Evolutionary conservation across 2,329 filamentous ascomycete genomes (phyloP), one percentile per base, ranked within the genome.

Genomic region (Trichoderma sp.): DNA sequence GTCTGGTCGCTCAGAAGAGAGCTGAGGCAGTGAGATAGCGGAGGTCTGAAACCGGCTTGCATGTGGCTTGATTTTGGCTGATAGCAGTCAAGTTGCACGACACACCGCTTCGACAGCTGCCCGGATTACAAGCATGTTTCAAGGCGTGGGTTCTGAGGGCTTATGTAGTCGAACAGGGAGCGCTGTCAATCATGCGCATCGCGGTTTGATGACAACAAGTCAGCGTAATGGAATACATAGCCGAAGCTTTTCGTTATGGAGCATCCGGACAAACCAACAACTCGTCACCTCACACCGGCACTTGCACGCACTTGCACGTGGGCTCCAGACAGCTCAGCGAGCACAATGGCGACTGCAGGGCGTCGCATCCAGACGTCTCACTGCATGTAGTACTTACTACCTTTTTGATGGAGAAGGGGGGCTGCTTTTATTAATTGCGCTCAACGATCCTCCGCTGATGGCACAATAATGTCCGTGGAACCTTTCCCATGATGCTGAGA

Each of bases 11-110:
- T 30, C 28, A 9, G 17, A 52, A 43, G 45, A n/a, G 30, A 50
- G 26, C 44, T 58, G 55, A 47, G 44, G 28, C 7, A 44, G 47
- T 61, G 47, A 61, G 58, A 61, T 47, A 52, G 21, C 17, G 19
- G 34, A 61, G 47, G 44, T 61, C 39, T 61, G 58, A 61, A 61
- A 61, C 58, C 17, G 17, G 47, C 58, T 43, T 61, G 47, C 58
- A 61, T 51, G 34, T 39, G 24, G 10, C 45, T 50, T 39, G 21
- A 26, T 17, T 39, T 43, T 43, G 57, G 41, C 34, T 50, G 57
- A 60, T 60, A 60, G 14, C 28, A 59, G 12, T 43, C 17, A 28
- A 41, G 57, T 51, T 43, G 15, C 57, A 61, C 58, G 12, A 55
- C 55, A 39, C 58, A 61, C 58, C 58, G 58, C 58, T 24, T 17